phyloP scores from a whole-genome alignment of 768 basidiomycete species.

The Boletus rex-veris region DNA sequence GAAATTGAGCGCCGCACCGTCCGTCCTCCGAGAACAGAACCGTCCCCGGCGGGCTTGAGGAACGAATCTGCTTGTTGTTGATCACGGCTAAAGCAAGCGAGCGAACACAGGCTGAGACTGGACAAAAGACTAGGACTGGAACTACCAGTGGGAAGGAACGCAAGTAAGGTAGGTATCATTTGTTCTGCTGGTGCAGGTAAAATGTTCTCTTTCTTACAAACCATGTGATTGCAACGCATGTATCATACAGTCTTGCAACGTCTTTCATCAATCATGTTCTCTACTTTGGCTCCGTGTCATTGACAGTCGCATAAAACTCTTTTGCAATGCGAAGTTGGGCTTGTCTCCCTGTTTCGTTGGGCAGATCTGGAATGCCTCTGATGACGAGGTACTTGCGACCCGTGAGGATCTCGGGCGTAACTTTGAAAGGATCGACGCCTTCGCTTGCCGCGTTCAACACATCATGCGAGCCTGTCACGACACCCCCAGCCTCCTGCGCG shows the following conservation, averaged over 20 bases:
- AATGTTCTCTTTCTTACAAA: too few species aligned
- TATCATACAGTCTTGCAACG: background rate
- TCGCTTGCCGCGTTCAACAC: slow-evolving; percentile 37
- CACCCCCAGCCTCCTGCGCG: slow-evolving; percentile 82
- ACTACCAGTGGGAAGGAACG: too few species aligned
- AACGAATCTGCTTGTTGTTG: too few species aligned
- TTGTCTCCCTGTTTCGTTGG: slow-evolving; percentile 61
- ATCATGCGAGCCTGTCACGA: slow-evolving; percentile 67
- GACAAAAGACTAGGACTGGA: too few species aligned
- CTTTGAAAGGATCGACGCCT: slow-evolving; percentile 47
- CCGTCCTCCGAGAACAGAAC: too few species aligned
- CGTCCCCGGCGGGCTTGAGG: too few species aligned
- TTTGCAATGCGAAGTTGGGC: slow-evolving; percentile 77
- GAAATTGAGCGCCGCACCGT: too few species aligned
- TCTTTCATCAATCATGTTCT: background rate
- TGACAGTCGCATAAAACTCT: slow-evolving; percentile 83
- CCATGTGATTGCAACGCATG: background rate
- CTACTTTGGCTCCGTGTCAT: slow-evolving; percentile 60
- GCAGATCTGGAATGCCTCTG: slow-evolving; percentile 59
- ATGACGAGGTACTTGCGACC: slow-evolving; percentile 83
- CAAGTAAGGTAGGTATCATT: too few species aligned
- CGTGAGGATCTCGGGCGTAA: slow-evolving; percentile 65
- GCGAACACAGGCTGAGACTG: too few species aligned
- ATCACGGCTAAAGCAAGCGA: too few species aligned
- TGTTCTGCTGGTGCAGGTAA: too few species aligned